Base-by-base conservation (phyloP, 2,329 filamentous ascomycete species). In the Biscogniauxia sp. region DNA sequence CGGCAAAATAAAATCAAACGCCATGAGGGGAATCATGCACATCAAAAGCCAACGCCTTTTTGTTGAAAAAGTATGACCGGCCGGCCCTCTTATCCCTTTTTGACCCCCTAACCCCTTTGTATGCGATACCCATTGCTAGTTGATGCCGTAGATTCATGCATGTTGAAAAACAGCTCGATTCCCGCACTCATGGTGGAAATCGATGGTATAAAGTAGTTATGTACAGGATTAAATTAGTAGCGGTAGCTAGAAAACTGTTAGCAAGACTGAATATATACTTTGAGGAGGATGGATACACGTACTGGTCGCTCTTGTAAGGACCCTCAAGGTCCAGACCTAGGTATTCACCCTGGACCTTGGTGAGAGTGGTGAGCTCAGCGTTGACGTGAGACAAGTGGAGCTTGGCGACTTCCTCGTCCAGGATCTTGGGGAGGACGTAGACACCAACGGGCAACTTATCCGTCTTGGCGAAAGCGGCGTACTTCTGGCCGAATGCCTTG, bases 351-450 rank as follows among this genome's bases (percentile, higher is more conserved):
- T 99, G 95, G 72, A 90, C 90, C 63, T 84, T 74, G 76, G 88
- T 92, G 77, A 99, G 88, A 79, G 88, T 89, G 78, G 89, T 91
- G 75, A 99, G 88, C 87, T 98, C 93, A 75, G 86, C 95, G 82
- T 97, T 96, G 85, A 92, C 90, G 85, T 98, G 95, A 68, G 83
- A 87, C 70, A 97, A 84, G 84, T 99, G 95, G 70, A 97, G 91
- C 76, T 89, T 87, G 76, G 95, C 95, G 75, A 99, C 95, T 83
- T 97, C 93, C 88, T 99, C 95, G 74, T 99, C 95, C 68, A 99
- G 89, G 75, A 97, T 93, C 93, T 99, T 99, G 80, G 95, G 95
- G 72, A 97, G 86, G 73, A 96, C 93, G 81, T 96, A 97, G 82
- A 98, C 95, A 74, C 94, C 91, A 70, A 96, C 83, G 61, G 90